A percentile compares a stretch with the other conserved stretches of the same genome.
phyloP scores from a whole-genome alignment of 2,329 filamentous ascomycete species.

The Aspergillus caelatus region DNA sequence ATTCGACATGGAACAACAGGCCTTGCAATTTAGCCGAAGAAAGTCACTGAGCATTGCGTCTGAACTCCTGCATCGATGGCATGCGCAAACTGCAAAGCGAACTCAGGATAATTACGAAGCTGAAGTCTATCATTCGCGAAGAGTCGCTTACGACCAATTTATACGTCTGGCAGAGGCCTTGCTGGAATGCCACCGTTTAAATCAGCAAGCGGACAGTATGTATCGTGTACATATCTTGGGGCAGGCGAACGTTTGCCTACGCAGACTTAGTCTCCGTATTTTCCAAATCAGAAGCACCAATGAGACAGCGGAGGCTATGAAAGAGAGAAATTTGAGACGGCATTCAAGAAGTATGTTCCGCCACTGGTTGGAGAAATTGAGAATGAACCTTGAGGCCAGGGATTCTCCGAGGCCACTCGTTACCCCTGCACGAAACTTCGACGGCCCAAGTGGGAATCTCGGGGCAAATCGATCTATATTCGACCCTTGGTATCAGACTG shows the following conservation, averaged over 20 bases:
- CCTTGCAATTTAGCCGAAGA: conserved; percentile 37
- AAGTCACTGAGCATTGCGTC: conserved; percentile 39
- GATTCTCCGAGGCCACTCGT: conserved; percentile 34
- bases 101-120: conserved; percentile 40
- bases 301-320: conserved; percentile 57
- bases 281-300: conserved; percentile 57
- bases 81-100: conserved; percentile 39
- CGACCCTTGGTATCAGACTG: conserved; percentile 39
- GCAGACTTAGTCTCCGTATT: conserved; percentile 60
- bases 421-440: conserved; percentile 28
- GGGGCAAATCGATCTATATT: conserved; percentile 32
- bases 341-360: conserved; percentile 59
- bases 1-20: conserved; percentile 43
- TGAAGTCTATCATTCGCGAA: conserved; percentile 41
- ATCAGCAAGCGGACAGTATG: conserved; percentile 51
- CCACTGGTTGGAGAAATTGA: conserved; percentile 56
- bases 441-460: conserved; percentile 19
- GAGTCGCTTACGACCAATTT: conserved; percentile 42
- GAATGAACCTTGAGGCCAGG: conserved; percentile 31
- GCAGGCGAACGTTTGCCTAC: conserved; percentile 52
- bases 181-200: conserved; percentile 36
- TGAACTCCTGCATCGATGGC: conserved; percentile 47
- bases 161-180: conserved; percentile 40
- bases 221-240: conserved; percentile 51
- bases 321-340: conserved; percentile 56